Conservation (phyloP, 1,284 basidiomycete species). For the Xerocomus amazonicus region DNA sequence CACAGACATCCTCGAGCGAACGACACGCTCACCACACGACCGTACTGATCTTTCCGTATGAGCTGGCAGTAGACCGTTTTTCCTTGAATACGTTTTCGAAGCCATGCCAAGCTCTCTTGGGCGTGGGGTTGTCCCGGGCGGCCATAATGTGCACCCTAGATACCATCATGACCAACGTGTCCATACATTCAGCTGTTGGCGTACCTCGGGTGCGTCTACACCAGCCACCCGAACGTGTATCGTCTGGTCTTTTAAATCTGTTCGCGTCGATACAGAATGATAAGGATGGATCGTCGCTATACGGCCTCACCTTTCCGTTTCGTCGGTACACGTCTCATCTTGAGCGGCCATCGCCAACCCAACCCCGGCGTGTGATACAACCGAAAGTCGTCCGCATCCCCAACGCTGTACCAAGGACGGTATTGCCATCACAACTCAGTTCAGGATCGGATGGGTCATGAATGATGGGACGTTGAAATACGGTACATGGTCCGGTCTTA, state of each 20-base stretch:
- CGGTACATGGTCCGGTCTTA: slow-evolving; percentile 30
- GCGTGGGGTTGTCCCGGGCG: slow-evolving; percentile 70
- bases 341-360: slow-evolving; percentile 70
- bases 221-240: slow-evolving; percentile 83
- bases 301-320: slow-evolving; percentile 51
- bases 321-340: slow-evolving; percentile 61
- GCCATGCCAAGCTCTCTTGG: slow-evolving; percentile 69
- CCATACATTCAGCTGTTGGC: not conserved
- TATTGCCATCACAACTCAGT: slow-evolving; percentile 1
- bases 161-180: not conserved
- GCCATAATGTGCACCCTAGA: slow-evolving; percentile 75
- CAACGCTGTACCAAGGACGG: slow-evolving; percentile 53
- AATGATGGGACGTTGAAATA: not conserved
- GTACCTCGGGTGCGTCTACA: slow-evolving; percentile 88
- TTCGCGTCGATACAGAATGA: not conserved
- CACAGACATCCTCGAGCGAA: not conserved
- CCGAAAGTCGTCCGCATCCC: slow-evolving; percentile 78
- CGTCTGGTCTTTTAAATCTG: slow-evolving; percentile 73
- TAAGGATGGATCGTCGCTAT: not conserved
- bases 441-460: not conserved
- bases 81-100: slow-evolving; percentile 56
- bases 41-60: slow-evolving; percentile 76
- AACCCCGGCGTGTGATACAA: slow-evolving; percentile 81
- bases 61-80: slow-evolving; percentile 66
- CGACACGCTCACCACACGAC: slow-evolving; percentile 56